Percentiles rank a stretch among this genome's conserved stretches.
Evolutionary conservation across 352 stramenopile genomes (phyloP).

Genomic region (Phytophthora cryptogea): DNA sequence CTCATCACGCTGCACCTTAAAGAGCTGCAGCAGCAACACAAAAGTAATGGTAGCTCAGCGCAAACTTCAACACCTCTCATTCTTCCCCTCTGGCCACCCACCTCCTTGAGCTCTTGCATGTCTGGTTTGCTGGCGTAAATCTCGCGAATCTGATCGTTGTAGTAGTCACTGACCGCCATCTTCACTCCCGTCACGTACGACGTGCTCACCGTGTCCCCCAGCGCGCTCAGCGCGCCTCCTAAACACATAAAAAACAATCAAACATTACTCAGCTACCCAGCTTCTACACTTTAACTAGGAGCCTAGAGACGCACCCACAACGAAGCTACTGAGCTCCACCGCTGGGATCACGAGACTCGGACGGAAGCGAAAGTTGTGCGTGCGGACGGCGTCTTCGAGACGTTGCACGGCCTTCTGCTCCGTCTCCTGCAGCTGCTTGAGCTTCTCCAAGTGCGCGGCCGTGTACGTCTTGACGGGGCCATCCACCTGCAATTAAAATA

Average conservation of each 20-base stretch:
- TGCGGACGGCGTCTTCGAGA: slow-evolving; percentile 46
- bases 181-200: slow-evolving; percentile 80
- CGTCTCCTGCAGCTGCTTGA: slow-evolving; percentile 55
- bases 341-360: slow-evolving; percentile 66
- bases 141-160: slow-evolving; percentile 90
- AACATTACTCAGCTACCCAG: not conserved
- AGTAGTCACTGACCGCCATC: slow-evolving; percentile 82
- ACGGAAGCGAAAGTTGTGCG: slow-evolving; percentile 62
- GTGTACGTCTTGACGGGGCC: slow-evolving; percentile 47
- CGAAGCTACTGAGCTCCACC: slow-evolving; percentile 53
- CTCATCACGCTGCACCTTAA: slow-evolving; percentile 72
- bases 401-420: slow-evolving; percentile 58
- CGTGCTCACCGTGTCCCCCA: slow-evolving; percentile 64
- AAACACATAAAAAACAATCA: not conserved
- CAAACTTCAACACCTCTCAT: not conserved
- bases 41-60: slow-evolving; percentile 4
- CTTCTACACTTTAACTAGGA: not conserved
- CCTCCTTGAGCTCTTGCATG: slow-evolving; percentile 71
- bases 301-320: slow-evolving; percentile 41
- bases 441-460: slow-evolving; percentile 39
- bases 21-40: slow-evolving; percentile 47
- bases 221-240: slow-evolving; percentile 51
- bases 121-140: slow-evolving; percentile 72
- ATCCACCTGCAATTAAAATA: slow-evolving; percentile 32
- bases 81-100: slow-evolving; percentile 30